Base-by-base conservation (phyloP, 2,329 filamentous ascomycete genomes). In the Aspergillus jensenii region DNA sequence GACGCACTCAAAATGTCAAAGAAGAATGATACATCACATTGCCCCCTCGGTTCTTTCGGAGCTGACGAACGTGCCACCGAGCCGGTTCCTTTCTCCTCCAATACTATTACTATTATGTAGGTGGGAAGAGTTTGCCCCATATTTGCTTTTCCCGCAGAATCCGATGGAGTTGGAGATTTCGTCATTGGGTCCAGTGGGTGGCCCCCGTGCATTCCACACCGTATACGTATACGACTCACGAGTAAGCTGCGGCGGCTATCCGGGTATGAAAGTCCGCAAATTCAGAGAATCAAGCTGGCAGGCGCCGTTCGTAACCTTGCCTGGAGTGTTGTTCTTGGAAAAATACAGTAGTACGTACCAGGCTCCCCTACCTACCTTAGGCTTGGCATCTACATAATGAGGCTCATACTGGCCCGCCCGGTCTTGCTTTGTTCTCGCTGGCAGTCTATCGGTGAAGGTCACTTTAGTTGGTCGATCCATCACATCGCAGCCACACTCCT, bases 21-120 rank as follows among this genome's bases (percentile, higher is more conserved):
- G 25, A 39, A 31, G 23, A 19, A 21, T 51, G 54, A 56, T 52
- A 45, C 44, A 53, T 58, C 49, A 58, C 39, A 58, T 60, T 31
- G 14, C 45, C 33, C 6, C 40, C n/a, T 46, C 27, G 9, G 37
- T 27, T 37, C 41, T n/a, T 46, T 39, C 19, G 41, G 27, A 17
- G 51, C 51, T 45, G 51, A 25, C 40, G 12, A 31, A 27, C 14
- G 31, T 39, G 25, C 51, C 51, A 43, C 35, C 41, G 44, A 23
- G 11, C 17, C 44, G 44, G 25, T 4, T 45, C 41, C 15, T 12
- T 12, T 37, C 35, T n/a, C 41, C 15, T 7, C 41, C 27, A 11
- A 3, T 2, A 27, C 9, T 2, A 27, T 27, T 27, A 9, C 9
- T 27, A 27, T 27, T 27, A 27, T 27, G 25, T 27, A 7, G 23